Conservation (phyloP, 2,329 filamentous ascomycete species). For the Beauveria bassiana region DNA sequence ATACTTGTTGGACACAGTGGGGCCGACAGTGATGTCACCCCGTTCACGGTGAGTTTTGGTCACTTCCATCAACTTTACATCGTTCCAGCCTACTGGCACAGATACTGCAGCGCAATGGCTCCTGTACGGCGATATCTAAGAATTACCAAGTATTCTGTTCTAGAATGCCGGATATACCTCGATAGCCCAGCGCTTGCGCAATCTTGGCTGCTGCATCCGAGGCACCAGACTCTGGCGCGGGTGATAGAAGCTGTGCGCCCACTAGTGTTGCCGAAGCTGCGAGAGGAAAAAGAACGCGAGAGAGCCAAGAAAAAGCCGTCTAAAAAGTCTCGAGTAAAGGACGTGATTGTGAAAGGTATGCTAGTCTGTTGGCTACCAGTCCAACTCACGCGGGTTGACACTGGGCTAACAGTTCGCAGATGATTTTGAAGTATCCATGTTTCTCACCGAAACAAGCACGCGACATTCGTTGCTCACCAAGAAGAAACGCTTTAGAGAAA, state of each 20-base stretch:
- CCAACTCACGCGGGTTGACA: background rate
- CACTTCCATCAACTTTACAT: background rate
- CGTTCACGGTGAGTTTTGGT: background rate
- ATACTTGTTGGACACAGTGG: background rate
- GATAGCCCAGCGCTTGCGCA: constrained; percentile 79
- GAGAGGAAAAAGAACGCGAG: constrained; percentile 68
- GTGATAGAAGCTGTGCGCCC: constrained; percentile 82
- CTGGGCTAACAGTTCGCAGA: constrained; percentile 43
- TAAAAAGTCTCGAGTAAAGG: constrained; percentile 77
- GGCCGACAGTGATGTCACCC: background rate
- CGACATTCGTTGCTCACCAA: constrained; percentile 82
- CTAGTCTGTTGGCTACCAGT: background rate
- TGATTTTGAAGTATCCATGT: constrained; percentile 92
- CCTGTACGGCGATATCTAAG: constrained; percentile 83
- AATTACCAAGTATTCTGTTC: constrained; percentile 85
- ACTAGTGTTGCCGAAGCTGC: constrained; percentile 80
- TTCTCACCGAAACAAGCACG: constrained; percentile 77
- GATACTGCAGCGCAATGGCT: constrained; percentile 51
- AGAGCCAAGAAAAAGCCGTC: constrained; percentile 51
- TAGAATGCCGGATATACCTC: constrained; percentile 95
- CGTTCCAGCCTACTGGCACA: background rate
- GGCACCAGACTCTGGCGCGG: constrained; percentile 67
- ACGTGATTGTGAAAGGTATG: constrained; percentile 72
- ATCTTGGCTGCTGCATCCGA: constrained; percentile 75
- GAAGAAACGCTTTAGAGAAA: constrained; percentile 67